Evolutionary conservation across 306 rosid species (phyloP).

Genomic region (Boehmeria nivea): DNA sequence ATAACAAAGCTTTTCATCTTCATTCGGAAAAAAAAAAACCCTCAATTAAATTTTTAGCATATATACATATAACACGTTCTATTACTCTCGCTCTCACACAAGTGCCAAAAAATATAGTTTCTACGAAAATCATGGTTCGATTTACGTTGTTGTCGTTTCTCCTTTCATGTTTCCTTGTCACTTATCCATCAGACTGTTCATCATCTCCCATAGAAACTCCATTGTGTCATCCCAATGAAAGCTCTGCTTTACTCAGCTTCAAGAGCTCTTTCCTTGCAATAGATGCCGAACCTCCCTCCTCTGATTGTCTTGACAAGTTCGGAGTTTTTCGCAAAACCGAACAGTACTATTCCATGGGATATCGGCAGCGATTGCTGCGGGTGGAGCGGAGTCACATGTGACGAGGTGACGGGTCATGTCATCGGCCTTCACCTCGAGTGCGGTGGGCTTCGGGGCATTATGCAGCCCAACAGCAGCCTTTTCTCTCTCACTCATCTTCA

Average conservation of each 20-base stretch:
- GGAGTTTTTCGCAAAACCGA: not conserved
- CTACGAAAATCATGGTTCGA: no score
- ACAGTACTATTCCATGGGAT: not conserved
- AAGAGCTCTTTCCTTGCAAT: constrained; percentile 1
- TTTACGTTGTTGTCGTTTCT: no score
- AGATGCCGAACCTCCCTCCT: not conserved
- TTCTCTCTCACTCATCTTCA: constrained; percentile 5
- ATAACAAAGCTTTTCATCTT: no score
- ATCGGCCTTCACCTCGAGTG: not conserved
- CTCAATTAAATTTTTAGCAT: no score
- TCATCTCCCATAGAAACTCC: no score
- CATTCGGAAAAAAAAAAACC: no score
- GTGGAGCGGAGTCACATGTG: constrained; percentile 20
- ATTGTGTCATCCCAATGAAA: constrained; percentile 19
- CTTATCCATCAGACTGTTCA: no score
- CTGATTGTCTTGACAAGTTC: no score
- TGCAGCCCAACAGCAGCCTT: constrained; percentile 12
- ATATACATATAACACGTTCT: no score
- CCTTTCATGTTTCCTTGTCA: no score
- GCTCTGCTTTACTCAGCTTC: constrained; percentile 15
- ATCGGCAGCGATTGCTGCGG: constrained; percentile 1
- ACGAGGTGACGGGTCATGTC: constrained; percentile 4
- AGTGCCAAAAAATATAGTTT: no score
- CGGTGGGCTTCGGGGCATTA: not conserved
- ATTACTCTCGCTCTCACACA: no score